Base-by-base conservation (phyloP, 2,329 filamentous ascomycete species). In the Botrytis aclada region DNA sequence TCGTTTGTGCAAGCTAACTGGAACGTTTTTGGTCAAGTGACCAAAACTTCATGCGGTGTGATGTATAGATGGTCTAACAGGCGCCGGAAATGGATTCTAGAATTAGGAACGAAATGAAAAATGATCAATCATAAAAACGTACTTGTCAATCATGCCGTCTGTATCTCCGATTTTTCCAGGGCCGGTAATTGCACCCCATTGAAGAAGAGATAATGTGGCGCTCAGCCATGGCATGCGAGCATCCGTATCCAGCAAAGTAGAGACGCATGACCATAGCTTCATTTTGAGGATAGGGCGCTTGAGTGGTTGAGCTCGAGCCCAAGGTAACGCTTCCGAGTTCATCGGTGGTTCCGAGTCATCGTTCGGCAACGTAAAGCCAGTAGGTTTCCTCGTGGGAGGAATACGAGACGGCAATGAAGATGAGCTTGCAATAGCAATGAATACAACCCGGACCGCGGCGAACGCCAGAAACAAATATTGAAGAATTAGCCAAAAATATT, bases 141-240 rank as follows among this genome's bases (percentile, higher is more conserved):
- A 98, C 95, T 94, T 97, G 85, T 98, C 95, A 83, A 98, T 85
- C 82, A 90, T 87, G 76, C 94, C 91, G 82, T 97, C 88, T 41
- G 92, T 88, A 79, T 88, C 87, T 80, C 92, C 94, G 76, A 97
- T 83, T 83, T 84, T 88, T 79, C 94, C 93, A 76, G 93, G 93
- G 37, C 94, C 93, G 79, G 86, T 85, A 80, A 95, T 83, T 79
- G 90, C 87, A 77, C 89, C 86, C 86, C 92, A 91, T 83, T 96
- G 93, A 77, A 92, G 82, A 82, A 97, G 88, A 73, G 92, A 92
- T 74, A 96, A 82, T 77, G 88, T 84, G 80, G 93, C 93, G 80
- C 86, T 87, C 72, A 97, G 87, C 95, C 95, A 98, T 76, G 95
- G 95, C 94, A 97, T 97, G 82, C 94, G 92, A 76, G 85, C 82